phyloP scores from a whole-genome alignment of 495 filamentous ascomycete genomes.

The Lepraria neglecta region DNA sequence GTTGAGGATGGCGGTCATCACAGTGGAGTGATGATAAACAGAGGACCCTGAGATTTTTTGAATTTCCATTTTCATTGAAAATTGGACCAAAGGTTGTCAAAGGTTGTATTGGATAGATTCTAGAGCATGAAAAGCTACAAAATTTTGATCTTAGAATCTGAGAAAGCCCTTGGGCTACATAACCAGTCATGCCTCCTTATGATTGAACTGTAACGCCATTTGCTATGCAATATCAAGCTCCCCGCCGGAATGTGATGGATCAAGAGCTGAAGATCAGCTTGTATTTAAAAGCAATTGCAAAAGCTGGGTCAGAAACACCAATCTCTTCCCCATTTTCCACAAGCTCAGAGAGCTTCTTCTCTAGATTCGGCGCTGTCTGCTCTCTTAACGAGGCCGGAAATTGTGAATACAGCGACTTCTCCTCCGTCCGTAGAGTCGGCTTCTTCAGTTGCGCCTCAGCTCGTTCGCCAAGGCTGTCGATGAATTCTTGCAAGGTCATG shows the following conservation, averaged over 20 bases:
- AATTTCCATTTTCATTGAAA: too few species aligned
- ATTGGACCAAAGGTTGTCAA: too few species aligned
- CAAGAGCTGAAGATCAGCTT: conserved; percentile 45
- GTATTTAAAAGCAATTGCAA: conserved; percentile 66
- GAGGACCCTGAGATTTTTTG: too few species aligned
- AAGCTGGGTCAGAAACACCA: conserved; percentile 76
- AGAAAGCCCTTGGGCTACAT: too few species aligned
- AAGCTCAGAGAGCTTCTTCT: conserved; percentile 63
- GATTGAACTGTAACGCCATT: too few species aligned
- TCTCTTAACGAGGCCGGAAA: conserved; percentile 72
- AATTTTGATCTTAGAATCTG: too few species aligned
- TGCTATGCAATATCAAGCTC: not conserved
- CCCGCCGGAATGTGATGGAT: not conserved
- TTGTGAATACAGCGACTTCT: conserved; percentile 83
- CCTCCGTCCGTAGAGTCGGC: conserved; percentile 75
- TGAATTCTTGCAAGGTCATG: conserved; percentile 74
- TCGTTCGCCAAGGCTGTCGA: conserved; percentile 73
- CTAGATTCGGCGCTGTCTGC: conserved; percentile 74
- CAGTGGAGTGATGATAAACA: too few species aligned
- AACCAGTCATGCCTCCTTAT: too few species aligned
- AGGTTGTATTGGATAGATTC: too few species aligned
- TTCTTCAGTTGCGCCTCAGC: conserved; percentile 87
- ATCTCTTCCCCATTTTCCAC: conserved; percentile 64
- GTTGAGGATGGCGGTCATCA: too few species aligned
- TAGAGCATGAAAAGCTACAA: too few species aligned